Evolutionary conservation across 164 flowering plant species (phyloP).

Genomic region (Echeveria elegans): DNA sequence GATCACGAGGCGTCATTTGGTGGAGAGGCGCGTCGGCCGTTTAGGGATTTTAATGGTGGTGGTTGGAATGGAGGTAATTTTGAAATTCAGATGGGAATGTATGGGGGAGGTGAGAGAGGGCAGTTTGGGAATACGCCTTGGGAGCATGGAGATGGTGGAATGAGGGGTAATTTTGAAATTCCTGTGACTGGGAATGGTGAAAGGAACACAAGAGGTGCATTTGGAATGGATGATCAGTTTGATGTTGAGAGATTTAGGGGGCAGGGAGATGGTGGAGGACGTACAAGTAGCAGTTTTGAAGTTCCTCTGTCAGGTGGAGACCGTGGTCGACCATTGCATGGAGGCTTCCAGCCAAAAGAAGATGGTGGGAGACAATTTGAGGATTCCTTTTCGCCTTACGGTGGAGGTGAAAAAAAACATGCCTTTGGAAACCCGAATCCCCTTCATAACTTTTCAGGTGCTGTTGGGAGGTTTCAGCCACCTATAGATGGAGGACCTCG

Average conservation of each 20-base stretch:
- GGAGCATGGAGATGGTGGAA: not conserved
- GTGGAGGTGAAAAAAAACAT: not conserved
- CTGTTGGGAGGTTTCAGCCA: constrained; percentile 2
- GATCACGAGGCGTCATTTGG: not conserved
- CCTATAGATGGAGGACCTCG: constrained; percentile 3
- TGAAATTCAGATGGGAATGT: not conserved
- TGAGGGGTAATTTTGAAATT: not conserved
- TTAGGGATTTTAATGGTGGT: constrained; percentile 4
- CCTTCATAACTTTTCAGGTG: not conserved
- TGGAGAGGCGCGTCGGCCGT: not conserved
- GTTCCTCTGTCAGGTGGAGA: constrained; percentile 1
- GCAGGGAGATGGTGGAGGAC: not conserved
- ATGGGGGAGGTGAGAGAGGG: not conserved
- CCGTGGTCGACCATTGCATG: not conserved
- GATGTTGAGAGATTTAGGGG: not conserved
- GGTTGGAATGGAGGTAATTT: not conserved
- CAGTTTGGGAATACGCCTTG: not conserved
- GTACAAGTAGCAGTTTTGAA: not conserved
- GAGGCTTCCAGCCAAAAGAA: not conserved
- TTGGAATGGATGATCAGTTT: not conserved
- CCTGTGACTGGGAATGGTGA: not conserved
- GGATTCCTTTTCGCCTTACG: not conserved
- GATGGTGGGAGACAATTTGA: not conserved
- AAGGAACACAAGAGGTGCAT: not conserved
- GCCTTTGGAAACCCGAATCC: not conserved